Evolutionary conservation across 75 land plant genomes (phyloP), one percentile per base, ranked within the genome.

Genomic region (Cupressus sempervirens): DNA sequence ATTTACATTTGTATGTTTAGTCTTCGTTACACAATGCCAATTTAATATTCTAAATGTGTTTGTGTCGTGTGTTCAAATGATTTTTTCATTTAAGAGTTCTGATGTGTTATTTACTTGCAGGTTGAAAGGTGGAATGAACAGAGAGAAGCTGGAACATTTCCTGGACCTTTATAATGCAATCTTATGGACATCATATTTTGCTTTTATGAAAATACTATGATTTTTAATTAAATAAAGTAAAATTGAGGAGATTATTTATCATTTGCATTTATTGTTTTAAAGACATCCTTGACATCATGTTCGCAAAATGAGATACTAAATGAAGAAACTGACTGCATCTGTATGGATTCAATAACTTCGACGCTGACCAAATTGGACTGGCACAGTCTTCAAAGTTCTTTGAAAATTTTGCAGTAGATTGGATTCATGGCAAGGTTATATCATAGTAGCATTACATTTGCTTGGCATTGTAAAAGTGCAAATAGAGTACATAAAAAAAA

Each of bases 101-200:
- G n/a, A 34, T 46, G 1, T 32, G 32, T 77, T 38, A 79, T 40
- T 48, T 35, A 1, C 36, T 80, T 75, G 34, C 86, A 94, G 96
- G 86, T 94, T 85, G 96, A 93, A 16, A 87, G 86, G 70, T 94
- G 96, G 96, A 91, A 94, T 82, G 96, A 93, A 84, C 93, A 94
- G 87, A 90, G 96, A 84, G 93, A 91, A 81, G 90, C 90, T 79
- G 96, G 96, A 3, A 91, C 91, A 16, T 94, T 93, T 62, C 93
- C 96, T 50, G 96, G 96, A 26, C 95, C 93, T 73, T 84, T 91
- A 43, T 91, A 29, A 79, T 45, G 50, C 12, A 4, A 11, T n/a
- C n/a, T 29, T 0, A 45, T 26, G 81, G 50, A 79, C 41, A 23
- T 76, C 23, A 11, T 40, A 79, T 79, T 45, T 9, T 43, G 30